Conservation (phyloP, 2,329 filamentous ascomycete species). For the Metarhizium rileyi region DNA sequence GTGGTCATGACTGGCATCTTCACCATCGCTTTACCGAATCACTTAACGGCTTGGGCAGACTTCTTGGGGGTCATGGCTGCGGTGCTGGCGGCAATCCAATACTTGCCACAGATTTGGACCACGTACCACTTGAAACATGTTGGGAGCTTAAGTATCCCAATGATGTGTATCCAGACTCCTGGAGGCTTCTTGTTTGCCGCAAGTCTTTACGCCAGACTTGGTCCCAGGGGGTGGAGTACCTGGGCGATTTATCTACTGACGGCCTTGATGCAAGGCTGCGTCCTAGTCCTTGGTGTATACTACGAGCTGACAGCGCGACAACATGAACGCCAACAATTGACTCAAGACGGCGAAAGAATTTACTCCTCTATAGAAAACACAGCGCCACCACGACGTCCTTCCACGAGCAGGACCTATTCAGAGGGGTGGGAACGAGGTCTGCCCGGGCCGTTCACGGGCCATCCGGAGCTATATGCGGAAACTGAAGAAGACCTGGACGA, state of each 20-base stretch:
- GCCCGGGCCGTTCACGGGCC: slow-evolving; percentile 40
- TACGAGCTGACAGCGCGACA: slow-evolving; percentile 50
- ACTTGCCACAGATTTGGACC: slow-evolving; percentile 89
- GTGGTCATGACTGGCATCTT: slow-evolving; percentile 62
- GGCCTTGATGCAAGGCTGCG: slow-evolving; percentile 69
- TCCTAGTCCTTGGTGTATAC: slow-evolving; percentile 71
- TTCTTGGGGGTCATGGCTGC: slow-evolving; percentile 72
- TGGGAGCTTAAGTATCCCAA: slow-evolving; percentile 85
- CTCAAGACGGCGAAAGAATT: slow-evolving; percentile 15
- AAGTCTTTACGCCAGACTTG: slow-evolving; percentile 72
- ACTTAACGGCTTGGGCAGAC: slow-evolving; percentile 74
- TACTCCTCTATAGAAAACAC: slow-evolving; percentile 20
- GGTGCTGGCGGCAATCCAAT: slow-evolving; percentile 75
- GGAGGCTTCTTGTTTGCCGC: slow-evolving; percentile 84
- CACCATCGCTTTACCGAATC: slow-evolving; percentile 48
- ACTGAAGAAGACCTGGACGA: slow-evolving; percentile 41
- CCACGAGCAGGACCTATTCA: slow-evolving; percentile 34
- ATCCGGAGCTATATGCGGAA: slow-evolving; percentile 41
- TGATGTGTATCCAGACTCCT: slow-evolving; percentile 97
- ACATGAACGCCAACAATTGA: slow-evolving; percentile 17
- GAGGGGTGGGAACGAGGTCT: slow-evolving; percentile 41
- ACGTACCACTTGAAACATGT: slow-evolving; percentile 80
- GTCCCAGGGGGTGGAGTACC: slow-evolving; percentile 80
- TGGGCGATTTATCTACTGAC: slow-evolving; percentile 90
- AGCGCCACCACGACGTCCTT: slow-evolving; percentile 22